phyloP scores from a whole-genome alignment of 768 basidiomycete genomes.

The Tephrocybe sp. region DNA sequence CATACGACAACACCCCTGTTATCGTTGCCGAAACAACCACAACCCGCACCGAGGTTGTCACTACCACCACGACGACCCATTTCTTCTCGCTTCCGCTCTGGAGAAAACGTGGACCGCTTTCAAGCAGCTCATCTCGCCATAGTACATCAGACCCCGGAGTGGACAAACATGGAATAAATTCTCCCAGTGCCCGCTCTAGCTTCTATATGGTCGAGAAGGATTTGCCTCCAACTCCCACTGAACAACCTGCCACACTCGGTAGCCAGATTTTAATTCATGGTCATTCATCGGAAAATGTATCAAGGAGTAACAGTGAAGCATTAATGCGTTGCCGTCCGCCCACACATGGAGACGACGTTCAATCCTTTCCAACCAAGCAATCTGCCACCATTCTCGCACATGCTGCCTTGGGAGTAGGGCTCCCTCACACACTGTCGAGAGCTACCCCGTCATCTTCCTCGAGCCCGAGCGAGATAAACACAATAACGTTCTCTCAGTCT shows the following conservation, averaged over 20 bases:
- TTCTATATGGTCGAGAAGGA: conserved; percentile 42
- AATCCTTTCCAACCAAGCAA: conserved; percentile 17
- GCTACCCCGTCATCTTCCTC: conserved; percentile 38
- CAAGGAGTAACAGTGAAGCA: not conserved
- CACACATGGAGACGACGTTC: conserved; percentile 16
- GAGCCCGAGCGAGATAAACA: conserved; percentile 43
- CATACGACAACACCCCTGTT: conserved; percentile 35
- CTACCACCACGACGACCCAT: conserved; percentile 48
- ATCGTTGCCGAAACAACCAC: conserved; percentile 46
- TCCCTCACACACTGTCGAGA: conserved; percentile 47
- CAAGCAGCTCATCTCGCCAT: conserved; percentile 28
- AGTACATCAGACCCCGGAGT: conserved; percentile 19
- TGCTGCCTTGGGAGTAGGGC: conserved; percentile 57
- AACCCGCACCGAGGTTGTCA: conserved; percentile 46
- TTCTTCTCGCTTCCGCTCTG: conserved; percentile 69
- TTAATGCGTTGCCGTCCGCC: conserved; percentile 10
- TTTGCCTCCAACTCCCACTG: conserved; percentile 47
- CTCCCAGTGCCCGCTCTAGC: conserved; percentile 18
- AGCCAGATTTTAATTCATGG: not conserved
- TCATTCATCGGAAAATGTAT: not conserved
- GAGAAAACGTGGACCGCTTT: conserved; percentile 49
- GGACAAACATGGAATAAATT: conserved; percentile 25
- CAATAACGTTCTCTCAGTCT: conserved; percentile 41
- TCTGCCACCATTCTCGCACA: conserved; percentile 49
- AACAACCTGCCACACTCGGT: conserved; percentile 14